Evolutionary conservation across 2,329 filamentous ascomycete species (phyloP), one percentile per base, ranked within the genome.

Genomic region (Plenodomus lindquistii): DNA sequence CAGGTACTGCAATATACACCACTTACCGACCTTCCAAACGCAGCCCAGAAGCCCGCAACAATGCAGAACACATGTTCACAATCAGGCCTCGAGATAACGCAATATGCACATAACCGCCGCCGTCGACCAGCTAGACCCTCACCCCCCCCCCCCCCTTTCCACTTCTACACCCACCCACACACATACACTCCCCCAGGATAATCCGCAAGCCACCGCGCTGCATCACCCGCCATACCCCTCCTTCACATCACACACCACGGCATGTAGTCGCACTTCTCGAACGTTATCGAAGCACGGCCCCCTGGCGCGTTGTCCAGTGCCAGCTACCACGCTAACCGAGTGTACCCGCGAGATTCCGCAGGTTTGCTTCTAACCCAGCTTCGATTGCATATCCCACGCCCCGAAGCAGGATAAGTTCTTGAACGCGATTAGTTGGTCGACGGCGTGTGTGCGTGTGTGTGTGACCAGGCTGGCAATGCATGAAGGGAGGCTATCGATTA

Each of bases 351-450:
- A 40, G 42, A 59, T 57, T 55, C 62, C 54, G 59, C 50, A 40
- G 31, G 22, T 19, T 20, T 13, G 40, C 48, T 59, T 57, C 48
- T 50, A 24, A 29, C 36, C 31, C 41, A 59, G 51, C 54, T 62
- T 60, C 57, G 42, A 59, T 53, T 53, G 57, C 52, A 58, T 62
- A 55, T 52, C 61, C 52, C 59, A 64, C 57, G 54, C 41, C 46
- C 35, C 31, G 43, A 42, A 48, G 49, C 46, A 8, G 40, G 18
- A 37, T 37, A 37, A 37, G 35, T 16, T 15, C 35, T 17, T 16
- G 27, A 31, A 13, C 15, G 27, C 27, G 27, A 7, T 31, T 31
- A 31, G 6, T 15, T 31, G 27, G 27, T 31, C 27, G 27, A 31
- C 22, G 11, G 6, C 22, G 11, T 16, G 40, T 36, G 24, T 42